These are phyloP conservation scores for Fusarium sp. DNA, from an alignment of 2,329 filamentous ascomycete genomes.

Conservation along the genomic window DNA sequence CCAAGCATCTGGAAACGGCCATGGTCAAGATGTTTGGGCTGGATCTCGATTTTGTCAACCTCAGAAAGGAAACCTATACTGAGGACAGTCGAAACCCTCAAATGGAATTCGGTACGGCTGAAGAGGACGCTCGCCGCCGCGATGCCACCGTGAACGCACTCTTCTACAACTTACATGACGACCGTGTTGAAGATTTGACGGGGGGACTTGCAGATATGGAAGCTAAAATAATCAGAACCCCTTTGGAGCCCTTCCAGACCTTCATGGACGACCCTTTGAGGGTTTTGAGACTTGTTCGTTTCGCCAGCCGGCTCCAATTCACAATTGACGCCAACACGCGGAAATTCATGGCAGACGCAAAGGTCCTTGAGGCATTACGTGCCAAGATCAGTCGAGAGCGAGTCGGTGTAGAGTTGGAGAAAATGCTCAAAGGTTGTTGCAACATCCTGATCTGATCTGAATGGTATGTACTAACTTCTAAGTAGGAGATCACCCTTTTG, in stretches of 20 bases:
- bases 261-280: slow-evolving; percentile 94
- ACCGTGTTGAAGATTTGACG: slow-evolving; percentile 85
- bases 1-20: slow-evolving; percentile 93
- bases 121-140: slow-evolving; percentile 87
- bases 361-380: slow-evolving; percentile 82
- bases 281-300: slow-evolving; percentile 86
- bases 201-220: slow-evolving; percentile 80
- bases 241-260: slow-evolving; percentile 86
- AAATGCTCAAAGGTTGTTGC: slow-evolving; percentile 79
- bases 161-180: slow-evolving; percentile 91
- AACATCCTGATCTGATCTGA: not conserved
- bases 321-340: slow-evolving; percentile 76
- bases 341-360: slow-evolving; percentile 77
- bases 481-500: slow-evolving; percentile 66
- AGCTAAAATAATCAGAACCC: slow-evolving; percentile 80
- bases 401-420: slow-evolving; percentile 86
- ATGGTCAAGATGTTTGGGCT: slow-evolving; percentile 86
- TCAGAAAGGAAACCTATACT: slow-evolving; percentile 89
- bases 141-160: slow-evolving; percentile 96
- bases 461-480: not conserved
- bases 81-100: slow-evolving; percentile 90
- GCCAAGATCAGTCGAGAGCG: slow-evolving; percentile 93
- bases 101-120: slow-evolving; percentile 92
- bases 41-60: slow-evolving; percentile 93
- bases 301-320: slow-evolving; percentile 86